phyloP scores from a whole-genome alignment of 2,329 filamentous ascomycete genomes.

The Hortaea sp. region DNA sequence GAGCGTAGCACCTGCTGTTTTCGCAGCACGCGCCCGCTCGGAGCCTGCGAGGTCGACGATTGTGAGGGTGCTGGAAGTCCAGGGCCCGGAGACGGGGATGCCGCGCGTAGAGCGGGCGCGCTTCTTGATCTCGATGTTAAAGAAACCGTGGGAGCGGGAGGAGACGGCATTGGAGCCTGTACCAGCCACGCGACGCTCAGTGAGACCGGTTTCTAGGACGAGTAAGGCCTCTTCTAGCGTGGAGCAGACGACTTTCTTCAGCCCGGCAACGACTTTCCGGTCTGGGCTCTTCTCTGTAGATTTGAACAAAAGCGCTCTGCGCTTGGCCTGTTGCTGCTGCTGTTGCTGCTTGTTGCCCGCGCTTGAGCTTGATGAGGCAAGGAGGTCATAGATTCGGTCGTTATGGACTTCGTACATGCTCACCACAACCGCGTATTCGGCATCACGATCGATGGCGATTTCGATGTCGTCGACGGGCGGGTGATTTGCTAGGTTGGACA shows the following conservation, averaged over 20 bases:
- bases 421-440: conserved; percentile 78
- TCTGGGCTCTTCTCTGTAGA: conserved; percentile 79
- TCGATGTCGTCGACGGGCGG: conserved; percentile 65
- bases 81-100: conserved; percentile 40
- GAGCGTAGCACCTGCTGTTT: conserved; percentile 84
- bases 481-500: conserved; percentile 59
- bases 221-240: conserved; percentile 75
- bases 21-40: conserved; percentile 83
- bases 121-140: conserved; percentile 91
- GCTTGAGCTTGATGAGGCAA: conserved; percentile 47
- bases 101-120: conserved; percentile 40
- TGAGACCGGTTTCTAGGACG: conserved; percentile 79
- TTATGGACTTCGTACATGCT: conserved; percentile 99
- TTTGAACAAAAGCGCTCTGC: conserved; percentile 85
- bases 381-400: conserved; percentile 88
- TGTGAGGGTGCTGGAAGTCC: conserved; percentile 70
- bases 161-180: conserved; percentile 90
- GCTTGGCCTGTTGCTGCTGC: conserved; percentile 37
- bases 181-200: conserved; percentile 76
- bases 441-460: conserved; percentile 55
- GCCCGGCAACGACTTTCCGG: conserved; percentile 84
- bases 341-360: conserved; percentile 42
- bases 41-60: conserved; percentile 85
- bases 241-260: conserved; percentile 81
- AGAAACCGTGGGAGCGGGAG: conserved; percentile 90